Base-by-base conservation (phyloP, 78 protist species). In the Blattamonas nauphoetae region DNA sequence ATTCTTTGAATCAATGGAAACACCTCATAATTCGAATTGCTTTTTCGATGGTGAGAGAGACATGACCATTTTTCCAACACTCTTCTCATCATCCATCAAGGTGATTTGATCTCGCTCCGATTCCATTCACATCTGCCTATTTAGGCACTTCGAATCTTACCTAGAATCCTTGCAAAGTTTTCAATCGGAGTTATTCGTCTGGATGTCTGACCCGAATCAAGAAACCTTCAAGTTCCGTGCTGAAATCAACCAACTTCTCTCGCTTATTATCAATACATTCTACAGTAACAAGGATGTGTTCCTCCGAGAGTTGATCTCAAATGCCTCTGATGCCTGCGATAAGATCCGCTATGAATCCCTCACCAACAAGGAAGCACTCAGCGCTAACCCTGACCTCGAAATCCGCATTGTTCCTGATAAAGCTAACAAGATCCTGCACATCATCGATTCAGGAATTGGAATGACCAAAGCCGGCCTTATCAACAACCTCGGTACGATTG, bases 281-380 rank as follows among this genome's bases (percentile, higher is more conserved):
- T 97, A 98, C 95, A 90, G 95, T 63, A 96, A 96, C 95, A 97
- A 96, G 94, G 98, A 96, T 82, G 95, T 98, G 90, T 97, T 97
- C 93, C 93, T 98, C 2, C 94, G 99, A 55, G 99, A 98, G 91
- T 88, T 98, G 81, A 97, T 98, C 84, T 96, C 99, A 44, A 98
- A 98, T 93, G 90, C 98, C 2, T 94, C 98, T 34, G 99, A 98
- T 90, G 95, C 44, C 42, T 64, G 90, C 55, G 96, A 94, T 89
- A 94, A 94, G 96, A 96, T 97, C 90, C 95, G 98, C 63, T 94
- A 95, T 91, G 90, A 92, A 89, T 90, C 97, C 36, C 94, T 97
- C 78, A 94, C 96, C n/a, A 96, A 98, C 94, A 89, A 91, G 78
- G 6, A 87, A 2, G 94, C 84, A 63, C 95, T 97, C 42, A 98